Evolutionary conservation across 441 rosid genomes (phyloP).

Genomic region (Gossypium laxum): DNA sequence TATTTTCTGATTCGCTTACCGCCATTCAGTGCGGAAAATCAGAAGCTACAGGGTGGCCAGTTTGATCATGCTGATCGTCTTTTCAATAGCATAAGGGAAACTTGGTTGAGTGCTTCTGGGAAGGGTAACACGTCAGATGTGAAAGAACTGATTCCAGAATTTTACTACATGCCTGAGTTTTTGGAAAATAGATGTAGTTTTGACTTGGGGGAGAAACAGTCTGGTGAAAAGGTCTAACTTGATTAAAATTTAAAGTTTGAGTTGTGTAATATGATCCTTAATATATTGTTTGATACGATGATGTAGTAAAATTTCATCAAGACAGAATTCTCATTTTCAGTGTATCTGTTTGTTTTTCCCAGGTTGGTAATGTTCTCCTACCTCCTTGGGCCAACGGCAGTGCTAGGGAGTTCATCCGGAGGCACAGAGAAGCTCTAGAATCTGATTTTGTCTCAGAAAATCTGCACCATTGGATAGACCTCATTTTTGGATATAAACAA

Average conservation of each 20-base stretch:
- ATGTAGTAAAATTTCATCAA: not conserved
- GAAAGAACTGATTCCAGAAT: slow-evolving; percentile 96
- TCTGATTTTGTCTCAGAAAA: slow-evolving; percentile 91
- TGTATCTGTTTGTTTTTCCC: not conserved
- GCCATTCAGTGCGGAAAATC: slow-evolving; percentile 93
- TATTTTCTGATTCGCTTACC: slow-evolving; percentile 96
- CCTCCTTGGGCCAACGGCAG: slow-evolving; percentile 99
- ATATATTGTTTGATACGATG: slow-evolving; percentile 6
- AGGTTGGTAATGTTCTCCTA: slow-evolving; percentile 85
- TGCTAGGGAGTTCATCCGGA: slow-evolving; percentile 76
- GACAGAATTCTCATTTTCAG: slow-evolving; percentile 8
- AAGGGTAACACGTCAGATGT: slow-evolving; percentile 97
- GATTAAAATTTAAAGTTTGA: slow-evolving; percentile 5
- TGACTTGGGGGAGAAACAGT: slow-evolving; percentile 94
- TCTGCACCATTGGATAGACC: slow-evolving; percentile 99
- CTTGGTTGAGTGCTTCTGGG: slow-evolving; percentile 99
- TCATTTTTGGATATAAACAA: slow-evolving; percentile 94
- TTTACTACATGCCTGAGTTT: slow-evolving; percentile 97
- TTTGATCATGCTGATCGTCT: slow-evolving; percentile 99
- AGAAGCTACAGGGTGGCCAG: slow-evolving; percentile 99
- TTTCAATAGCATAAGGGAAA: slow-evolving; percentile 81
- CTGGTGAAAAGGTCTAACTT: slow-evolving; percentile 88
- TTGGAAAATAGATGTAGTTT: slow-evolving; percentile 75
- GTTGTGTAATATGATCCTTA: not conserved
- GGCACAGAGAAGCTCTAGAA: slow-evolving; percentile 96